Conservation (phyloP, 495 filamentous ascomycete species). For the Xylaria intraflava region DNA sequence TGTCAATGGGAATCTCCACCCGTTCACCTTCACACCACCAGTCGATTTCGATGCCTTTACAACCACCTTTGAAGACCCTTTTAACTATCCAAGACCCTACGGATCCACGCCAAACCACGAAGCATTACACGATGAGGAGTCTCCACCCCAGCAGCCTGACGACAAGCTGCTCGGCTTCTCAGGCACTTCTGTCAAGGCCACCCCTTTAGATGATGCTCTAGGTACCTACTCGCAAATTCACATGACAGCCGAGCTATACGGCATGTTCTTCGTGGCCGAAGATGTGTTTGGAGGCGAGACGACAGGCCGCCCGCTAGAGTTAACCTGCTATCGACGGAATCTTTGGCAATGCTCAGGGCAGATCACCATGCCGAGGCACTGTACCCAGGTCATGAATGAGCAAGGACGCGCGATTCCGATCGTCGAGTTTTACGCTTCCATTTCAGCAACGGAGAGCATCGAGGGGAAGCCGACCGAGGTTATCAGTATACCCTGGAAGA, state of each 20-base stretch:
- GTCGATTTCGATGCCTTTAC: slow-evolving; percentile 51
- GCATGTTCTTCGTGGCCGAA: slow-evolving; percentile 94
- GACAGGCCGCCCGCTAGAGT: slow-evolving; percentile 59
- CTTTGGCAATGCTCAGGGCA: slow-evolving; percentile 83
- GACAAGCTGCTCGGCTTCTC: slow-evolving; percentile 79
- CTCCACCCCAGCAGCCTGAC: slow-evolving; percentile 51
- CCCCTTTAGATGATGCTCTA: slow-evolving; percentile 55
- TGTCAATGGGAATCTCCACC: slow-evolving; percentile 36
- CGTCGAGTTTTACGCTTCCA: slow-evolving; percentile 65
- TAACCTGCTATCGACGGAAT: slow-evolving; percentile 89
- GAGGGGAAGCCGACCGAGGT: slow-evolving; percentile 85
- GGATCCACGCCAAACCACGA: slow-evolving; percentile 33
- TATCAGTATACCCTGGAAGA: slow-evolving; percentile 91
- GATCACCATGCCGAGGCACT: slow-evolving; percentile 64
- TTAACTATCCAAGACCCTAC: slow-evolving; percentile 51
- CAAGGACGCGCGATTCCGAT: slow-evolving; percentile 70
- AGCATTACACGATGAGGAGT: slow-evolving; percentile 26
- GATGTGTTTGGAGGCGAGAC: slow-evolving; percentile 47
- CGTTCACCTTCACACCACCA: slow-evolving; percentile 46
- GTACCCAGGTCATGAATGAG: slow-evolving; percentile 70
- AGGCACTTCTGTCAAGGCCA: slow-evolving; percentile 59
- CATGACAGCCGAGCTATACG: slow-evolving; percentile 78
- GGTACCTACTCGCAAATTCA: slow-evolving; percentile 51
- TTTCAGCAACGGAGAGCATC: slow-evolving; percentile 84
- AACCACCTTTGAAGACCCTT: slow-evolving; percentile 62